Conservation (phyloP, 768 basidiomycete species). For the Pulveroboletus sp. region DNA sequence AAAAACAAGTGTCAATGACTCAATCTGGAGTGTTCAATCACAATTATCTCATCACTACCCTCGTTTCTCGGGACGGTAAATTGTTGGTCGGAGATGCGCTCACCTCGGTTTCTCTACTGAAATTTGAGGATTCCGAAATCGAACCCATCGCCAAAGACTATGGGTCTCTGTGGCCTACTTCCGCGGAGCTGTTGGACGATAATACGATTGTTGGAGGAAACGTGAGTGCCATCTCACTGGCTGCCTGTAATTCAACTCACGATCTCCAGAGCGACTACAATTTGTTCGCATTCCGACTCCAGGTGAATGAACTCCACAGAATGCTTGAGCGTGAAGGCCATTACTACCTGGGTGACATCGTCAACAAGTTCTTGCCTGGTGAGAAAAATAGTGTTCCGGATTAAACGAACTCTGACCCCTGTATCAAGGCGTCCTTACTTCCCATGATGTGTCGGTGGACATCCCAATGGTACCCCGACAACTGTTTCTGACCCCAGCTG, state of each 20-base stretch:
- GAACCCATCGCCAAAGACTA: slow-evolving; percentile 69
- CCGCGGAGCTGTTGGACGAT: slow-evolving; percentile 55
- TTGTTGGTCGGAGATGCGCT: slow-evolving; percentile 80
- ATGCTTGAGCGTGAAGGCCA: slow-evolving; percentile 62
- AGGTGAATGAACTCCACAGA: slow-evolving; percentile 39
- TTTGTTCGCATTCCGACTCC: slow-evolving; percentile 59
- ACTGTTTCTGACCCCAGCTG: slow-evolving; percentile 75
- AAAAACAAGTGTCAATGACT: slow-evolving; percentile 29
- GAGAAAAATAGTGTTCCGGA: slow-evolving; percentile 2
- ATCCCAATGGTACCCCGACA: slow-evolving; percentile 52
- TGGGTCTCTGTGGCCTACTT: slow-evolving; percentile 70
- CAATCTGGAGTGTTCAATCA: slow-evolving; percentile 68
- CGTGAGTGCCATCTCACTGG: slow-evolving; percentile 41
- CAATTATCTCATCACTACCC: slow-evolving; percentile 72
- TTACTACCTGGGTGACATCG: slow-evolving; percentile 73
- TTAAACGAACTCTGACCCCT: not conserved
- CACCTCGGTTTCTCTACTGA: slow-evolving; percentile 72
- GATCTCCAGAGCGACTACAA: slow-evolving; percentile 60
- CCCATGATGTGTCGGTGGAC: slow-evolving; percentile 42
- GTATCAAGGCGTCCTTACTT: slow-evolving; percentile 51
- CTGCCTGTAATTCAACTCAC: slow-evolving; percentile 6
- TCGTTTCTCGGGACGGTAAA: slow-evolving; percentile 52
- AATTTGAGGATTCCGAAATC: slow-evolving; percentile 43
- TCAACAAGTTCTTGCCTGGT: slow-evolving; percentile 76
- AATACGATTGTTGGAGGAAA: slow-evolving; percentile 70